These are phyloP conservation scores for Pulicaria dysenterica DNA, from an alignment of 129 eudicot species.

Conservation along the genomic window DNA sequence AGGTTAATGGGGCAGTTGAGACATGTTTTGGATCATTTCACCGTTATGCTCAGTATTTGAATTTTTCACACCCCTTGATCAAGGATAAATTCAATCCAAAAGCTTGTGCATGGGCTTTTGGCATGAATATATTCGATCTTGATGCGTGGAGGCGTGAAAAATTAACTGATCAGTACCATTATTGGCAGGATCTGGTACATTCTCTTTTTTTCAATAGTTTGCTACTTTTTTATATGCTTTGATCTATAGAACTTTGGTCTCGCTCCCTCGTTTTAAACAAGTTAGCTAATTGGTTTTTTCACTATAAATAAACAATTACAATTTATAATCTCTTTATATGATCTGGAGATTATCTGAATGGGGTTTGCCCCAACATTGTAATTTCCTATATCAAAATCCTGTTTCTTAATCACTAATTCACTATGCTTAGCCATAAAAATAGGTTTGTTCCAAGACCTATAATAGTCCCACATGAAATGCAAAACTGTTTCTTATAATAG, in stretches of 20 bases:
- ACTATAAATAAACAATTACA: slow-evolving; percentile 2
- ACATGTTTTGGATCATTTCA: slow-evolving; percentile 90
- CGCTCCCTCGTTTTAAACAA: neutral
- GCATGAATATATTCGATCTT: slow-evolving; percentile 81
- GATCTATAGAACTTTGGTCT: neutral
- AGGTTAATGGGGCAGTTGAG: slow-evolving; percentile 83
- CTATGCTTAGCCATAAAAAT: too few relatives aligned
- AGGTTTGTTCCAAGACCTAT: too few relatives aligned
- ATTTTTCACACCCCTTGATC: slow-evolving; percentile 72
- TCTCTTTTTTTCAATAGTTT: slow-evolving; percentile 5
- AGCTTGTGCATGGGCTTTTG: slow-evolving; percentile 88
- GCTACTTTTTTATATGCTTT: neutral
- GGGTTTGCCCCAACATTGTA: neutral
- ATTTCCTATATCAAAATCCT: neutral
- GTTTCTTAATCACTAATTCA: neutral
- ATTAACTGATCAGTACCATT: slow-evolving; percentile 69
- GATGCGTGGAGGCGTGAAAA: slow-evolving; percentile 82
- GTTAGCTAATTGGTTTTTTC: neutral
- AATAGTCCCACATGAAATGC: neutral
- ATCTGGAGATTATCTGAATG: neutral
- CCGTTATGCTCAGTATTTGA: slow-evolving; percentile 66
- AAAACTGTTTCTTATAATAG: neutral
- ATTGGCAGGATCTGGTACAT: slow-evolving; percentile 76
- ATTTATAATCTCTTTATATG: slow-evolving; percentile 7
- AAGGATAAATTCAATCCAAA: slow-evolving; percentile 65